Evolutionary conservation across 2,329 filamentous ascomycete species (phyloP).

Genomic region (Alternaria conjuncta): DNA sequence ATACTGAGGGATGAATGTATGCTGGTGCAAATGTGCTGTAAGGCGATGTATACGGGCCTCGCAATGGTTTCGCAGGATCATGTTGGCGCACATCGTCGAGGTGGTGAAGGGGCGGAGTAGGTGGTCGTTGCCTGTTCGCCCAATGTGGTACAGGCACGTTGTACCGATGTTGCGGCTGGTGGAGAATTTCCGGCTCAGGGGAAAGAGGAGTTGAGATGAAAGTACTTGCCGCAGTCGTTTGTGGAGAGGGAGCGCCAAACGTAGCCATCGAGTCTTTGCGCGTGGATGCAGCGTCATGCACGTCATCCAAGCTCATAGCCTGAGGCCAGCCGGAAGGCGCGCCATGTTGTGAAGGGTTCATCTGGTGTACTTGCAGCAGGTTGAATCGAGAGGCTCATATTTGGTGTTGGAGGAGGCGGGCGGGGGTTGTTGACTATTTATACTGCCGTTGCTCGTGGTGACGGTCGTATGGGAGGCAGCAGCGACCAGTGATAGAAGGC

Average conservation of each 20-base stretch:
- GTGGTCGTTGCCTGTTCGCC: background rate
- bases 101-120: slow-evolving; percentile 7
- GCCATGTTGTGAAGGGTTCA: slow-evolving; percentile 4
- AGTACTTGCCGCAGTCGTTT: background rate
- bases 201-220: background rate
- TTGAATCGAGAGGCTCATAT: background rate
- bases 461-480: slow-evolving; percentile 1
- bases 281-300: background rate
- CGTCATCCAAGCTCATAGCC: slow-evolving; percentile 4
- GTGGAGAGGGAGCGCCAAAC: background rate
- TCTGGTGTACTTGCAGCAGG: slow-evolving; percentile 1
- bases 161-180: background rate
- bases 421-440: slow-evolving; percentile 6
- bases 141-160: background rate
- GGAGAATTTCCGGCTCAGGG: background rate
- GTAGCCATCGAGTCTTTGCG: background rate
- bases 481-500: slow-evolving; percentile 6
- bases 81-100: background rate
- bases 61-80: background rate
- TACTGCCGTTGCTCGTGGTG: slow-evolving; percentile 5
- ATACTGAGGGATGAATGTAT: background rate
- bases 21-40: background rate
- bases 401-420: background rate
- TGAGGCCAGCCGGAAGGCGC: background rate
- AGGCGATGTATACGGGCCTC: background rate